Evolutionary conservation across 2,329 filamentous ascomycete genomes (phyloP).

Genomic region (Podosphaera fusca): DNA sequence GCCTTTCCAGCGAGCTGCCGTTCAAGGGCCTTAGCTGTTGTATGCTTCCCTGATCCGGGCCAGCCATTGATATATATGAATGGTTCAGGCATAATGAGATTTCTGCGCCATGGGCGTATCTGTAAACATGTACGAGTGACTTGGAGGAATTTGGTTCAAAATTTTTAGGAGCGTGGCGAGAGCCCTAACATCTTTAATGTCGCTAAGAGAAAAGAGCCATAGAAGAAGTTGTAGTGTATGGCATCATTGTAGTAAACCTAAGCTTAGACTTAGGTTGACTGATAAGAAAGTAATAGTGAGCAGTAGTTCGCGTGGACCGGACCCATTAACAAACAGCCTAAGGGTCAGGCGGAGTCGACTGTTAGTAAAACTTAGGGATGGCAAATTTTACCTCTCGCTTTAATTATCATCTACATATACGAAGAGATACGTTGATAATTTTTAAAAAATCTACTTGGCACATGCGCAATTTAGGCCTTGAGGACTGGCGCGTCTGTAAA

Average conservation of each 20-base stretch:
- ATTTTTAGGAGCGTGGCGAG: not conserved
- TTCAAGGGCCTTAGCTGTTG: not conserved
- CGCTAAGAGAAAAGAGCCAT: not conserved
- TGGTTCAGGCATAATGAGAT: slow-evolving; percentile 1
- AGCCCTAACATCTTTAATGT: not conserved
- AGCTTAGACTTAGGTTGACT: not conserved
- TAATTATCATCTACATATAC: too few species aligned
- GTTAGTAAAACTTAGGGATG: too few species aligned
- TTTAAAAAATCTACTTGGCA: too few species aligned
- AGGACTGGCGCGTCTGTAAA: not conserved
- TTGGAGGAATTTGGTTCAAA: not conserved
- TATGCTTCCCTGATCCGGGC: slow-evolving; percentile 1
- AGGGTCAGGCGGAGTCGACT: too few species aligned
- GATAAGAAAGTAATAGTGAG: too few species aligned
- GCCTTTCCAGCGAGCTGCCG: not conserved
- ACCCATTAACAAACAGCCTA: too few species aligned
- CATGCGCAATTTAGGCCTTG: too few species aligned
- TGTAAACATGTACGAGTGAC: not conserved
- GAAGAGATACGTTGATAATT: too few species aligned
- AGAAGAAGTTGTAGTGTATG: not conserved
- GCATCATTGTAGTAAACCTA: not conserved
- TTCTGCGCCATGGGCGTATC: not conserved
- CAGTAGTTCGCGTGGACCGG: too few species aligned
- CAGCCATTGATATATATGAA: slow-evolving; percentile 2
- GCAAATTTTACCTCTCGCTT: too few species aligned